Conservation (phyloP, 2,329 filamentous ascomycete species). For the Penicillium sp. region DNA sequence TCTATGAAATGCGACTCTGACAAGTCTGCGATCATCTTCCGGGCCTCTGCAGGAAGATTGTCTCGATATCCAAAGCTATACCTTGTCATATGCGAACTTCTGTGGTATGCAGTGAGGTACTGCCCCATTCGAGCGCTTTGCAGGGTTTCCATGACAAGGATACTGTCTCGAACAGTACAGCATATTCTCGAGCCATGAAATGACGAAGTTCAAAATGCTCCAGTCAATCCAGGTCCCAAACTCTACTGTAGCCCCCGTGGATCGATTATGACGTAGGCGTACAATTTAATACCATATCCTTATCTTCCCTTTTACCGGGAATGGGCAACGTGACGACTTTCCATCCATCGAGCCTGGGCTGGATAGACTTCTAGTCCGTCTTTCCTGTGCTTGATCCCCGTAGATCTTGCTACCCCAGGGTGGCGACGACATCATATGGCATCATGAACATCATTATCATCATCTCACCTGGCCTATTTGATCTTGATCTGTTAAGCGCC, state of each 20-base stretch:
- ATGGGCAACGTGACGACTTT: neutral
- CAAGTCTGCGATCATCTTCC: too few species aligned
- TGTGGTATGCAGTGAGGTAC: neutral
- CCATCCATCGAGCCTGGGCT: neutral
- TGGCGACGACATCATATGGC: constrained; percentile 5
- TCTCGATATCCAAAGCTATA: neutral
- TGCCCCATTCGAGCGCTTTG: neutral
- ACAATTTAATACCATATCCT: neutral
- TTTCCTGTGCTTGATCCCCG: neutral
- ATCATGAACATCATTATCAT: neutral
- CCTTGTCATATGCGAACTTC: neutral
- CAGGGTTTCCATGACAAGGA: neutral
- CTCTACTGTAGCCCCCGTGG: neutral
- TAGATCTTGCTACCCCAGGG: neutral
- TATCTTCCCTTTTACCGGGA: neutral
- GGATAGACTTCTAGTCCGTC: neutral
- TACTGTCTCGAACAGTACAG: neutral
- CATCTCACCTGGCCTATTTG: neutral
- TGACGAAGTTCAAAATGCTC: neutral
- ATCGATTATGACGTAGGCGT: neutral
- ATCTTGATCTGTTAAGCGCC: neutral
- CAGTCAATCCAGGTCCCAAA: neutral
- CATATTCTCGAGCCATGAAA: neutral
- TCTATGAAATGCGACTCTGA: neutral
- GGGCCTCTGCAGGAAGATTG: neutral